Conservation (phyloP, 495 filamentous ascomycete species). For the Aspergillus haitiensis region DNA sequence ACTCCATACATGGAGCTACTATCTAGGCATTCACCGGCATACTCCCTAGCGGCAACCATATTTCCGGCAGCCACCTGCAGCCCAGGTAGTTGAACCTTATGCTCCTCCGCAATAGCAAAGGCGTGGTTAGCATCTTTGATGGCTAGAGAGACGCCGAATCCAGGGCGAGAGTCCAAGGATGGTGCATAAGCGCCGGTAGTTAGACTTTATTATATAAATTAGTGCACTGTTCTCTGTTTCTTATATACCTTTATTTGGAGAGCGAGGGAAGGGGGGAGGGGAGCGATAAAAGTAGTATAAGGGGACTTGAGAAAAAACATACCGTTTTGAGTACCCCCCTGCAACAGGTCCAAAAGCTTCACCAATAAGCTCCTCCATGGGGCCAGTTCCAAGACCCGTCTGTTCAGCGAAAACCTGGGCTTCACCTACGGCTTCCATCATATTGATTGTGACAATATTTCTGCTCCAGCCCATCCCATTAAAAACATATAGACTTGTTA, state of each 20-base stretch:
- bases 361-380: constrained; percentile 52
- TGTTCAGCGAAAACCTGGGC: constrained; percentile 57
- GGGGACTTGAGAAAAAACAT: constrained; percentile 1
- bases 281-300: neutral
- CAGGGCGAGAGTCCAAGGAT: constrained; percentile 40
- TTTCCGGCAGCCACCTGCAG: constrained; percentile 39
- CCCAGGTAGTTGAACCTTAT: constrained; percentile 40
- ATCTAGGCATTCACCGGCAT: constrained; percentile 45
- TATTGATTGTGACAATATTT: constrained; percentile 48
- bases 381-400: constrained; percentile 50
- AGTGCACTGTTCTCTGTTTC: neutral
- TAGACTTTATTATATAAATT: constrained; percentile 29
- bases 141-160: constrained; percentile 46
- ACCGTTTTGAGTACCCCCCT: constrained; percentile 51
- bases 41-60: constrained; percentile 44
- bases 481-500: no score
- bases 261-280: neutral
- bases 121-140: constrained; percentile 51
- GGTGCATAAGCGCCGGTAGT: constrained; percentile 50
- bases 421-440: constrained; percentile 55
- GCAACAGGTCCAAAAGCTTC: constrained; percentile 54
- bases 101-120: constrained; percentile 37
- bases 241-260: neutral
- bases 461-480: constrained; percentile 13
- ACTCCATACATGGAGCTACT: constrained; percentile 49